Evolutionary conservation across 2,329 filamentous ascomycete species (phyloP), one percentile per base, ranked within the genome.

Genomic region (Ilyonectria mors-panacis): DNA sequence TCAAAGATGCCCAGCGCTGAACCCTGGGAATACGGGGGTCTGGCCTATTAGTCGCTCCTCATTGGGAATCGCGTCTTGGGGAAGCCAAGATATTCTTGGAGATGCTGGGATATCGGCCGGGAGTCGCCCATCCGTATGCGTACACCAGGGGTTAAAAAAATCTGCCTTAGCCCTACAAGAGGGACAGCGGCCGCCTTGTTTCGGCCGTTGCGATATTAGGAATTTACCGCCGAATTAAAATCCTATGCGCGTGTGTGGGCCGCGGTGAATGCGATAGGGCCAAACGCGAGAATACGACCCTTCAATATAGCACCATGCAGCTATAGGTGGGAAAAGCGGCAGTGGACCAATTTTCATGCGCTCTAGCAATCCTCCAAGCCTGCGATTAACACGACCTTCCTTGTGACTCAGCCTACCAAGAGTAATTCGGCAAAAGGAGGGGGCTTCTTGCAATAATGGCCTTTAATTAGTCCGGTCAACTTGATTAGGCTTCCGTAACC

Each of bases 201-300:
- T 51, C 48, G 48, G 48, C 28, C 8, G 30, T 13, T 51, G 48
- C 48, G 13, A 21, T n/a, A 51, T 51, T 33, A n/a, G 48, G 48
- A 51, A 21, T 39, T 6, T 6, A 35, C 17, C 17, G 17, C 48
- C 48, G 48, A 17, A 21, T 35, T 17, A 19, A 12, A 10, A 12
- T 12, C 5, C n/a, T 28, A 51, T 51, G 47, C 47, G 26, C 47
- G 26, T 19, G 47, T 12, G 15, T 13, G 23, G 26, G 15, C 45
- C 9, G 48, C n/a, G 15, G 17, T 48, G 45, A 28, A 28, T 9
- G 30, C 12, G 15, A 19, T 10, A 12, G 8, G 17, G 48, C 48
- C 48, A 35, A 51, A 12, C 6, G 33, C 17, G 30, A 21, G 28
- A 50, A 50, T 50, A 10, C 47, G 15, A 50, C 47, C 47, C 26